Conservation (phyloP, 192 early-diverging fungal genomes). For the Coemansia sp. region DNA sequence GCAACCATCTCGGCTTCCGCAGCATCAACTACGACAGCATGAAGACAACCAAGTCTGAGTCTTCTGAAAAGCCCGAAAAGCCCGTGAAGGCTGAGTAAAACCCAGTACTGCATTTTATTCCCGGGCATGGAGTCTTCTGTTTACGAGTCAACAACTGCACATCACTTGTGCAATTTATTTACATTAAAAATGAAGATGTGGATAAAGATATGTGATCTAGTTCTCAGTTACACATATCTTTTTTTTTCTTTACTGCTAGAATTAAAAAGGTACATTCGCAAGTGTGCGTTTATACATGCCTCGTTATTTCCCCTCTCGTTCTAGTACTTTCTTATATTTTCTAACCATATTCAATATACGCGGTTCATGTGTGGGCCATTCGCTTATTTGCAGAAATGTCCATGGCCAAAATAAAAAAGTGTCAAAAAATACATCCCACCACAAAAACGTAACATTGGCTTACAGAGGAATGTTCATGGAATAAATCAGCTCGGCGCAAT, state of each 20-base stretch:
- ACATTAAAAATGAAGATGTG: not conserved
- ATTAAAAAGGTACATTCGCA: slow-evolving; percentile 5
- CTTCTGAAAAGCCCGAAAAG: slow-evolving; percentile 19
- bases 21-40: slow-evolving; percentile 50
- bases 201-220: not conserved
- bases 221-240: not conserved
- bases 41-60: slow-evolving; percentile 21
- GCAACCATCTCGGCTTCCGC: slow-evolving; percentile 49
- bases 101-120: not conserved
- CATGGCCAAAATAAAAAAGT: too few relatives aligned
- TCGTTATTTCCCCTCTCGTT: not conserved
- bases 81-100: slow-evolving; percentile 25
- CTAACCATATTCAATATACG: too few relatives aligned
- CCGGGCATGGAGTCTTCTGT: too few relatives aligned
- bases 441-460: not conserved
- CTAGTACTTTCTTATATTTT: not conserved
- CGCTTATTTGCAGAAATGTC: too few relatives aligned
- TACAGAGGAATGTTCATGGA: slow-evolving; percentile 7
- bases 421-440: too few relatives aligned
- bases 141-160: not conserved
- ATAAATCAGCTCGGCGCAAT: slow-evolving; percentile 25
- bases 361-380: not conserved
- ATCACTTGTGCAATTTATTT: not conserved
- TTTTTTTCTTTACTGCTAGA: slow-evolving; percentile 6
- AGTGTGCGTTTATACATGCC: not conserved